Conservation (phyloP, 306 rosid genomes). For the Dryas alaskensis region DNA sequence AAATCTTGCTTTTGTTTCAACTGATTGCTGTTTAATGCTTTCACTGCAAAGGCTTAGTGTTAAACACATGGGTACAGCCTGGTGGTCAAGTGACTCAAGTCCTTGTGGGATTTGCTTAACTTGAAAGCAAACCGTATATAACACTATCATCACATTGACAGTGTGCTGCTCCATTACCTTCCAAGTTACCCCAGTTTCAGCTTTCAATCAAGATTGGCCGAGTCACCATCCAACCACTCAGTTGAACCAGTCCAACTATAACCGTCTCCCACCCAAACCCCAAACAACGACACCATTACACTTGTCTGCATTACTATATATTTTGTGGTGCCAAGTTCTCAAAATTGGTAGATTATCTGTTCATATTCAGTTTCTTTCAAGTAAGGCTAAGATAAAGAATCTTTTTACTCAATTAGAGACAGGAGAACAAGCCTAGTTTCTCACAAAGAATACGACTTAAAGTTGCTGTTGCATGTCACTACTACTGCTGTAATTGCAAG, state of each 20-base stretch:
- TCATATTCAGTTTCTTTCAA: background rate
- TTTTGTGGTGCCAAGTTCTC: background rate
- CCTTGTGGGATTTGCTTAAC: background rate
- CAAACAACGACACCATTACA: background rate
- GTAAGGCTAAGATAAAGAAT: too few species aligned
- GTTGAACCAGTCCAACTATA: too few species aligned
- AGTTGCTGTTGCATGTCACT: too few species aligned
- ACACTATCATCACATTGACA: background rate
- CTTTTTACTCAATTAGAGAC: too few species aligned
- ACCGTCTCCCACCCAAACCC: background rate
- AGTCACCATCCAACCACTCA: background rate
- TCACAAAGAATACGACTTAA: too few species aligned
- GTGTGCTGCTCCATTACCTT: background rate
- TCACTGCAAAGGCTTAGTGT: too few species aligned
- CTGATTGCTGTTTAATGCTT: background rate
- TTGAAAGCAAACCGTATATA: conserved; percentile 1
- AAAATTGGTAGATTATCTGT: background rate
- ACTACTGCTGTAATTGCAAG: too few species aligned
- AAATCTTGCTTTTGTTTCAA: too few species aligned
- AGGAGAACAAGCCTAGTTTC: too few species aligned
- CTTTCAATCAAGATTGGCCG: background rate
- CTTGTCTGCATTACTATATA: too few species aligned
- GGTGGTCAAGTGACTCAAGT: background rate
- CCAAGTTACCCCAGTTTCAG: background rate
- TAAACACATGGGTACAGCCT: background rate